A percentile compares a stretch with the other conserved stretches of the same genome.
Evolutionary conservation across 768 basidiomycete genomes (phyloP).

Genomic region (Lentinula lateritia): DNA sequence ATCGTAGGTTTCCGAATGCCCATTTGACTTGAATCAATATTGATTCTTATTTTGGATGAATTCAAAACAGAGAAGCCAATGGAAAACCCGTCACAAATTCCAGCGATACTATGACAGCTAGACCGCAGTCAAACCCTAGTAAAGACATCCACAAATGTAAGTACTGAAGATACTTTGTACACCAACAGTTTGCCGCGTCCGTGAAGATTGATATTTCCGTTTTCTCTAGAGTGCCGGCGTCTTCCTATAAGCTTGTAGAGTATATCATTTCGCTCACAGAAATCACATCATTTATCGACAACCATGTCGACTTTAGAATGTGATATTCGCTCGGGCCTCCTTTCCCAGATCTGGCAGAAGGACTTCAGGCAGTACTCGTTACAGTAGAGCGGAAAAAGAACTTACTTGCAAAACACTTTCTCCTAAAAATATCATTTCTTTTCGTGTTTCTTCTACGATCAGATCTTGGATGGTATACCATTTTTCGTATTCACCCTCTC

Average conservation of each 20-base stretch:
- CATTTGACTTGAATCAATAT: background rate
- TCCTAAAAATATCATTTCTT: constrained; percentile 96
- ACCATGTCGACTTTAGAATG: background rate
- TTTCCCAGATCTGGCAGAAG: constrained; percentile 57
- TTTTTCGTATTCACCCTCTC: constrained; percentile 77
- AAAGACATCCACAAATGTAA: background rate
- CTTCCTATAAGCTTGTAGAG: background rate
- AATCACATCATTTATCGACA: constrained; percentile 1
- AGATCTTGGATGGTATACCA: constrained; percentile 98
- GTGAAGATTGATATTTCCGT: background rate
- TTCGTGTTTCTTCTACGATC: constrained; percentile 92
- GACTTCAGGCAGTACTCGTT: background rate
- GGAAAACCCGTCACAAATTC: background rate
- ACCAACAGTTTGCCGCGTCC: background rate
- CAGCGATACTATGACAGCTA: background rate
- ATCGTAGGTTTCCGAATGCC: background rate
- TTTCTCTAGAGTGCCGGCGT: background rate
- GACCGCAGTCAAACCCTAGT: background rate
- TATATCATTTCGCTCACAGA: background rate
- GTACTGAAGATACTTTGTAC: background rate
- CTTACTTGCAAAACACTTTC: constrained; percentile 92
- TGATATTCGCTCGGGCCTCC: constrained; percentile 25
- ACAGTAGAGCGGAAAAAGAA: background rate
- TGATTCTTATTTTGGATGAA: background rate
- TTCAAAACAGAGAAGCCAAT: background rate